Evolutionary conservation across 306 rosid genomes (phyloP).

Genomic region (Sicyos baderoa): DNA sequence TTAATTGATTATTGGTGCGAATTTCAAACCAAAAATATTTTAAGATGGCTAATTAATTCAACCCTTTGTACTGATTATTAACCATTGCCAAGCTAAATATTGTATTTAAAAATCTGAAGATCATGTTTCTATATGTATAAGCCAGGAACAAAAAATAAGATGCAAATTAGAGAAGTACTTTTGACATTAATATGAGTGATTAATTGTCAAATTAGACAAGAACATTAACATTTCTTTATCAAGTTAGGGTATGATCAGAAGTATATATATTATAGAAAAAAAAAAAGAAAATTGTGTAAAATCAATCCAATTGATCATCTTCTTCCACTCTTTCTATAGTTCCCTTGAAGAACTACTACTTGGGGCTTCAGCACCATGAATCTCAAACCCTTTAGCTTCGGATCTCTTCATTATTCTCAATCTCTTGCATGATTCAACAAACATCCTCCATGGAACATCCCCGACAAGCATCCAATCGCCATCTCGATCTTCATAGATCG

Average conservation of each 20-base stretch:
- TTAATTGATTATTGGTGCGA: neutral
- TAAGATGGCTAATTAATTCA: neutral
- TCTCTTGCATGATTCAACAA: slow-evolving; percentile 20
- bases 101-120: neutral
- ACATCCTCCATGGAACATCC: slow-evolving; percentile 82
- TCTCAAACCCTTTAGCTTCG: slow-evolving; percentile 18
- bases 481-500: slow-evolving; percentile 89
- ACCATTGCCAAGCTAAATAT: neutral
- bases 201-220: slow-evolving; percentile 7
- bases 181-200: neutral
- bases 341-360: slow-evolving; percentile 6
- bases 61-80: neutral
- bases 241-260: slow-evolving; percentile 6
- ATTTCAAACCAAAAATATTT: neutral
- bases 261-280: neutral
- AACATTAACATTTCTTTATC: neutral
- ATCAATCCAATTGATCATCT: neutral
- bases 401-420: slow-evolving; percentile 24
- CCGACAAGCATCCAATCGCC: slow-evolving; percentile 98
- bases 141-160: neutral
- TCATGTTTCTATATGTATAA: neutral
- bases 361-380: neutral
- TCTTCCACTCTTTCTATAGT: neutral
- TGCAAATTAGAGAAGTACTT: neutral
- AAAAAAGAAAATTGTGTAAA: neutral